phyloP scores from a whole-genome alignment of 768 basidiomycete genomes.

The Mycena pura region DNA sequence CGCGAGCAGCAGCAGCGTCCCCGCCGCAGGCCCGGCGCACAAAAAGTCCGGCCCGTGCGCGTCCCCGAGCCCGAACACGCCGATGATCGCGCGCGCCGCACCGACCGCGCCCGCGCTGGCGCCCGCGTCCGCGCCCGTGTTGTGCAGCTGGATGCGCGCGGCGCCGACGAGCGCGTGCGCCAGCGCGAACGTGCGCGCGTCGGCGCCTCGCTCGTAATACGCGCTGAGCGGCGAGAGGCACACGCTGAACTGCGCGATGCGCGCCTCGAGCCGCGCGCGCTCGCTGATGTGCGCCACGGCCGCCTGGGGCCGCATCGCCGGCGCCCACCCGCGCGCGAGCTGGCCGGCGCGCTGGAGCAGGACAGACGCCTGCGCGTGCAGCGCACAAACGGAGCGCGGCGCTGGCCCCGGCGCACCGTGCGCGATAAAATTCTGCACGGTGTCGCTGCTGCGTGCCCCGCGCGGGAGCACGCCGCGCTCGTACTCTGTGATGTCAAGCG shows the following conservation, averaged over 20 bases:
- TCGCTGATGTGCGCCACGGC: conserved; percentile 16
- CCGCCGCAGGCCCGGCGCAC: conserved; percentile 22
- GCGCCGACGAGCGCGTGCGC: conserved; percentile 25
- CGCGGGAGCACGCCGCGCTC: conserved; percentile 4
- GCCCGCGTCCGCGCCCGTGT: conserved; percentile 12
- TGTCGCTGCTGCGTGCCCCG: conserved; percentile 16
- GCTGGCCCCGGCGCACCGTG: conserved; percentile 18
- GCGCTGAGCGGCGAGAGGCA: conserved; percentile 16
- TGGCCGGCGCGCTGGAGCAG: conserved; percentile 25
- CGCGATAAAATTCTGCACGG: conserved; percentile 11
- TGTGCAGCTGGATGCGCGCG: conserved; percentile 28
- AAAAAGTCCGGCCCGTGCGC: conserved; percentile 12
- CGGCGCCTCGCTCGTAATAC: conserved; percentile 9
- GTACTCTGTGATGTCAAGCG: conserved; percentile 23
- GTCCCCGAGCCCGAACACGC: conserved; percentile 22
- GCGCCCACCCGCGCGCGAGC: conserved; percentile 21
- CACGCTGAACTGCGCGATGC: conserved; percentile 20
- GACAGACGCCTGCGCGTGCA: conserved; percentile 24
- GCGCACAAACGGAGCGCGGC: conserved; percentile 5
- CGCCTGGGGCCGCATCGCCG: conserved; percentile 22
- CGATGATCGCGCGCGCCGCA: conserved; percentile 24
- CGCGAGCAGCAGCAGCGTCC: conserved; percentile 25
- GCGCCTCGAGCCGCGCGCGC: conserved; percentile 14
- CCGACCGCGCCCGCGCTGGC: conserved; percentile 1
- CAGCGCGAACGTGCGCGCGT: conserved; percentile 16